Evolutionary conservation across 208 protist genomes (phyloP), one percentile per base, ranked within the genome.

Genomic region (Borovskyia barvae): DNA sequence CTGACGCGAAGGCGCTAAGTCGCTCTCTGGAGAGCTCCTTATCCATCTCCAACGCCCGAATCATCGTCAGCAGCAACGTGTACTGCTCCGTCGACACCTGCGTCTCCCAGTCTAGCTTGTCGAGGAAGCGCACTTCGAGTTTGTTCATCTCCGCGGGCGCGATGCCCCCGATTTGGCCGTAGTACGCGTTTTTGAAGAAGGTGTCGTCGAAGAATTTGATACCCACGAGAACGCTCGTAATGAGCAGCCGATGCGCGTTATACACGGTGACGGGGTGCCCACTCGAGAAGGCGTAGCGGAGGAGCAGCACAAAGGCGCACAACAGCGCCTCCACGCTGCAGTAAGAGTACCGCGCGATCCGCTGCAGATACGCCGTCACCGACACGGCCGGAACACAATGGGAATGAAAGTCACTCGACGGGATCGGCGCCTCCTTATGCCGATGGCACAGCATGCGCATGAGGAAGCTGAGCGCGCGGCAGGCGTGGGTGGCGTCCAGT

Each of bases 191-290:
- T 47, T 71, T 95, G 47, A 90, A 98, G 66, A 93, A 97, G 26
- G 72, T 40, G 55, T 98, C 96, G 53, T 98, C 96, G 22, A 91
- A 92, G 53, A 96, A 76, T 87, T 98, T 98, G 17, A 82, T 80
- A 8, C 92, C 90, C 15, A 97, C 51, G 55, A 98, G 66, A n/a
- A 86, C 68, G 46, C 84, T 81, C 5, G 88, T 96, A 42, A 98
- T 85, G 24, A 97, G 55, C 12, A 98, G 75, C 1, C 96, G 90
- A 53, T 98, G 94, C 8, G 95, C 85, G 62, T 95, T 97, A 70
- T 92, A 90, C 17, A 90, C 75, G 20, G 77, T 97, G 42, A 98
- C 77, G 14, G 87, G 73, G 52, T 95, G 79, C 3, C 70, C 58
- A 11, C 78, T 80, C 61, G 74, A 66, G 43, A 90, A 62, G 20